Conservation (phyloP, 192 early-diverging fungal species). For the Paraglomus brasilianum region DNA sequence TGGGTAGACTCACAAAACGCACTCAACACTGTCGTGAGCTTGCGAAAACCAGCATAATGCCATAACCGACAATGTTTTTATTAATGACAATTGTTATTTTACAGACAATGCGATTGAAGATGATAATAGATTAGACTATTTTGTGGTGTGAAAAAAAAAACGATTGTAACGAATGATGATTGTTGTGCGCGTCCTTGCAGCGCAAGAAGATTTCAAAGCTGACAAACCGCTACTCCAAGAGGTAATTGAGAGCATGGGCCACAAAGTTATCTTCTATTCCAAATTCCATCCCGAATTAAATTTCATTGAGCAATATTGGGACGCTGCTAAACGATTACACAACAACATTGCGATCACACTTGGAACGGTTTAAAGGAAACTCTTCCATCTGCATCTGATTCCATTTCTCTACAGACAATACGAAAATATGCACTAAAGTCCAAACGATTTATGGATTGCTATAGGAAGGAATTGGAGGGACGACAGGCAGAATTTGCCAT, state of each 20-base stretch:
- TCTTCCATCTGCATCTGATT: not conserved
- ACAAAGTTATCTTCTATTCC: slow-evolving; percentile 18
- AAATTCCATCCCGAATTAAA: slow-evolving; percentile 28
- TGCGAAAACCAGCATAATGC: no score
- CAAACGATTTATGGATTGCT: not conserved
- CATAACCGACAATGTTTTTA: no score
- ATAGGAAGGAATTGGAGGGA: not conserved
- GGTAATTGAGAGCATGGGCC: slow-evolving; percentile 9
- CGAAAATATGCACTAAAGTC: not conserved
- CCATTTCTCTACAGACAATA: not conserved
- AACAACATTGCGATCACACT: slow-evolving; percentile 20
- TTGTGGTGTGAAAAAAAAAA: no score
- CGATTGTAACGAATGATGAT: no score
- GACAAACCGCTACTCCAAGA: slow-evolving; percentile 19
- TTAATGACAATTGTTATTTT: no score
- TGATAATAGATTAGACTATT: no score
- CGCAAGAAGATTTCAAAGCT: slow-evolving; percentile 7
- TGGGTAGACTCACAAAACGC: no score
- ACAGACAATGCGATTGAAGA: no score
- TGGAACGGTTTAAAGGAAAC: slow-evolving; percentile 9
- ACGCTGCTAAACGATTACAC: slow-evolving; percentile 11
- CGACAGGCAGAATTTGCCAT: not conserved
- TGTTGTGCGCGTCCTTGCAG: slow-evolving; percentile 2
- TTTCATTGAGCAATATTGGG: slow-evolving; percentile 25
- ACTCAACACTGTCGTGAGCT: no score